Conservation (phyloP, 2,329 filamentous ascomycete genomes). For the Aureobasidium sp. region DNA sequence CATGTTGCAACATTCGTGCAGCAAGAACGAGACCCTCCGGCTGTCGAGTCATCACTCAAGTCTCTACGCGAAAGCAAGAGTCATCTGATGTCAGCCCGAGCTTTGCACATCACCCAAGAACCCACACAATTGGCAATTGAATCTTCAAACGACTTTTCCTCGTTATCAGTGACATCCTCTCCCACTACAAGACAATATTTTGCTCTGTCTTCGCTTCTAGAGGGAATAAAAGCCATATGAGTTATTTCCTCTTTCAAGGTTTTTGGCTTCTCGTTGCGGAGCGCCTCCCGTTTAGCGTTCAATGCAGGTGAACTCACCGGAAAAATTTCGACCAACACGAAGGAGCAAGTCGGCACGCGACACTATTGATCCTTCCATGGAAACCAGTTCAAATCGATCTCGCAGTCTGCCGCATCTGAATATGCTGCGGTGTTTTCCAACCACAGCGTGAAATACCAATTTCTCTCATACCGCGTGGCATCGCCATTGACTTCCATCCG, state of each 20-base stretch:
- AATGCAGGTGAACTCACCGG: background rate
- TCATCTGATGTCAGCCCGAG: constrained; percentile 9
- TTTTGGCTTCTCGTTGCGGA: background rate
- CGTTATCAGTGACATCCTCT: background rate
- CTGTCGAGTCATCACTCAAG: background rate
- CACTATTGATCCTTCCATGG: background rate
- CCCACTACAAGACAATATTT: background rate
- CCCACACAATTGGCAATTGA: background rate
- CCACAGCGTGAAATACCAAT: no score
- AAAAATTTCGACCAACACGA: background rate
- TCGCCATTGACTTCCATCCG: background rate
- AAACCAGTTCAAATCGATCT: background rate
- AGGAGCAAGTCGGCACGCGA: constrained; percentile 1
- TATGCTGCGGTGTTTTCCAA: background rate
- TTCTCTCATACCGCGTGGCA: background rate
- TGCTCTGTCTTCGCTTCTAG: background rate
- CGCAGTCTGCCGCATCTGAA: no score
- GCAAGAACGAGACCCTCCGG: background rate
- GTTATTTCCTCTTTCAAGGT: background rate
- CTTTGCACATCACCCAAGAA: background rate
- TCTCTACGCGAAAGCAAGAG: background rate
- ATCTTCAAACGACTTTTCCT: background rate
- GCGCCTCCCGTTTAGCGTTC: background rate
- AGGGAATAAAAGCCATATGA: background rate
- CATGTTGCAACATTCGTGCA: background rate